These are phyloP conservation scores for Chamaecyparis obtusa DNA, from an alignment of 75 land plant genomes.

Conservation along the genomic window DNA sequence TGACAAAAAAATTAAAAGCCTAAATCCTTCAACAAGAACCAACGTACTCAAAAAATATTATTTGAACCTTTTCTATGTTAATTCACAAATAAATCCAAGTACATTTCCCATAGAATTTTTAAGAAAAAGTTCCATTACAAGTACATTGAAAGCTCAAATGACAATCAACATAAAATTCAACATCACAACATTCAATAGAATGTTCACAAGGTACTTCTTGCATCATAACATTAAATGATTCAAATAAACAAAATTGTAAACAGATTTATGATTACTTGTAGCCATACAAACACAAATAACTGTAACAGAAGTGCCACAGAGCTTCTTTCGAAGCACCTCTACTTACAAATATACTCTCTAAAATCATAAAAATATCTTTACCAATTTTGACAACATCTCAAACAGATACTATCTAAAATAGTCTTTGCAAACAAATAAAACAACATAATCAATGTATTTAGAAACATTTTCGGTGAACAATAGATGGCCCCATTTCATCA, in stretches of 20 bases:
- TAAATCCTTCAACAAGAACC: too few relatives aligned
- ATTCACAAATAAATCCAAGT: too few relatives aligned
- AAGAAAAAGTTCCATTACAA: background rate
- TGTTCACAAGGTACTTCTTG: background rate
- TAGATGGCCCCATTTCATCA: constrained; percentile 36
- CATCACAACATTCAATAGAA: background rate
- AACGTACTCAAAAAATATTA: too few relatives aligned
- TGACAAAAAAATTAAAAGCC: too few relatives aligned
- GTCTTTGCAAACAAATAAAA: background rate
- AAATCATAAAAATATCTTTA: constrained; percentile 3
- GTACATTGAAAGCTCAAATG: background rate
- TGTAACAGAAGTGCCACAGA: constrained; percentile 8
- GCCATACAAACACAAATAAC: constrained; percentile 13
- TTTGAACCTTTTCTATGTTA: too few relatives aligned
- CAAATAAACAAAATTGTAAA: constrained; percentile 9
- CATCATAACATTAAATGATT: constrained; percentile 9
- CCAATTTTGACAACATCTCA: background rate
- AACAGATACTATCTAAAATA: constrained; percentile 6
- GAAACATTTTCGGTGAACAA: constrained; percentile 43
- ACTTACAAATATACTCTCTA: constrained; percentile 6
- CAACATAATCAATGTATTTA: constrained; percentile 3
- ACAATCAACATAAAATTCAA: constrained; percentile 2
- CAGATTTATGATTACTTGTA: constrained; percentile 6
- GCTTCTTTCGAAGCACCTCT: constrained; percentile 6
- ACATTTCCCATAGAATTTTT: background rate